Percentiles rank a stretch among this genome's conserved stretches.
These are phyloP conservation scores for Phycomyces blakesleeanus DNA, from an alignment of 192 early-diverging fungal genomes.

Conservation along the genomic window DNA sequence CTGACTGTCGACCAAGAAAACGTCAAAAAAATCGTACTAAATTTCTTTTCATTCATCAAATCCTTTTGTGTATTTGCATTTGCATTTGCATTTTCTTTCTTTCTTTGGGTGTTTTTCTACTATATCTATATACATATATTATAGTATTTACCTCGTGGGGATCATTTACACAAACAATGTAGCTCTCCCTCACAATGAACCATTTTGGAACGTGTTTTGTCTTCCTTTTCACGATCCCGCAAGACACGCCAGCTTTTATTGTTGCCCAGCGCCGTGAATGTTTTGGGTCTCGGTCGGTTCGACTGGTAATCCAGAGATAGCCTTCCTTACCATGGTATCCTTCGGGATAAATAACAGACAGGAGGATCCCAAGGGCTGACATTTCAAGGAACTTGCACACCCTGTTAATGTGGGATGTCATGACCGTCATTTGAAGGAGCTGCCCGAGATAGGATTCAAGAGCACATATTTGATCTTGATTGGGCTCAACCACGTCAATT, in stretches of 20 bases:
- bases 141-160: slow-evolving; percentile 36
- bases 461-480: neutral
- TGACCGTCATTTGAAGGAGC: slow-evolving; percentile 31
- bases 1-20: slow-evolving; percentile 39
- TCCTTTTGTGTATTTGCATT: too few relatives aligned
- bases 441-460: slow-evolving; percentile 31
- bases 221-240: slow-evolving; percentile 22
- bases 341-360: slow-evolving; percentile 28
- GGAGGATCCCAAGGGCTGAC: slow-evolving; percentile 38
- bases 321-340: slow-evolving; percentile 66
- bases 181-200: slow-evolving; percentile 67
- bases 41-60: too few relatives aligned
- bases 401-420: slow-evolving; percentile 39
- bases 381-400: slow-evolving; percentile 50
- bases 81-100: too few relatives aligned
- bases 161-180: slow-evolving; percentile 40
- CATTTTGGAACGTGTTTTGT: slow-evolving; percentile 54
- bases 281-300: slow-evolving; percentile 42
- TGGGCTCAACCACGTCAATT: neutral
- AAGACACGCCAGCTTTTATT: neutral
- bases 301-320: slow-evolving; percentile 45
- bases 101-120: too few relatives aligned
- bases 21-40: slow-evolving; percentile 41
- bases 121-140: too few relatives aligned
- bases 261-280: slow-evolving; percentile 1